Evolutionary conservation across 2,329 filamentous ascomycete species (phyloP).

Genomic region (Alternaria novae-zelandiae): DNA sequence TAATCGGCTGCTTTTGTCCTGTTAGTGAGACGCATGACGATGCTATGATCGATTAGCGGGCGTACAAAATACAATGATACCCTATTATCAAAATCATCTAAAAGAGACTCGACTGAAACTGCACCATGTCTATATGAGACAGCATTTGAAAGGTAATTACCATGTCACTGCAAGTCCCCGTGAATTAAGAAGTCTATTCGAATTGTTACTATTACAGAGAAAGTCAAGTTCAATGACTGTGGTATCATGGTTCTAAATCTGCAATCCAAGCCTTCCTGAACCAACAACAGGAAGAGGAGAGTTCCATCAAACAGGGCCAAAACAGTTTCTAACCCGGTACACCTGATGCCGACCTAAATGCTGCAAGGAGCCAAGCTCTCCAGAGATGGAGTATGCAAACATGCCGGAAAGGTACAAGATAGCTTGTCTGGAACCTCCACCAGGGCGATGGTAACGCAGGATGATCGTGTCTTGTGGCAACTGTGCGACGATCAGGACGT

Average conservation of each 20-base stretch:
- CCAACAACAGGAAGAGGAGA: background rate
- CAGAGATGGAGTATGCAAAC: background rate
- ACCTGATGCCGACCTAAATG: background rate
- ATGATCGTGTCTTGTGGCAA: background rate
- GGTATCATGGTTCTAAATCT: constrained; percentile 8
- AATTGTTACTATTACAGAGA: constrained; percentile 1
- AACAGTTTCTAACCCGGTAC: background rate
- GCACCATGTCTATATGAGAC: background rate
- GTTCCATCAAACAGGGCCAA: background rate
- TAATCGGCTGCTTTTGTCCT: background rate
- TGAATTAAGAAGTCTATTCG: background rate
- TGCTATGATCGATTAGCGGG: constrained; percentile 11
- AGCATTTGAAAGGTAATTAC: background rate
- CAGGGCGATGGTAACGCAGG: background rate
- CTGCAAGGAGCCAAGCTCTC: background rate
- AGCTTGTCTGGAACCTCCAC: background rate
- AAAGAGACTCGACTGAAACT: background rate
- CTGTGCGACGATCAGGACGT: background rate
- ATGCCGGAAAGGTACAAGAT: background rate
- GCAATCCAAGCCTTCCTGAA: background rate
- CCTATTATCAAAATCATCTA: constrained; percentile 8
- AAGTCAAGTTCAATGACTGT: constrained; percentile 8
- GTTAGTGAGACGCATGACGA: background rate
- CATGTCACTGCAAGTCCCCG: background rate
- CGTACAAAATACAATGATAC: constrained; percentile 14